Base-by-base conservation (phyloP, 1,284 basidiomycete genomes). In the Flammula alnicola region DNA sequence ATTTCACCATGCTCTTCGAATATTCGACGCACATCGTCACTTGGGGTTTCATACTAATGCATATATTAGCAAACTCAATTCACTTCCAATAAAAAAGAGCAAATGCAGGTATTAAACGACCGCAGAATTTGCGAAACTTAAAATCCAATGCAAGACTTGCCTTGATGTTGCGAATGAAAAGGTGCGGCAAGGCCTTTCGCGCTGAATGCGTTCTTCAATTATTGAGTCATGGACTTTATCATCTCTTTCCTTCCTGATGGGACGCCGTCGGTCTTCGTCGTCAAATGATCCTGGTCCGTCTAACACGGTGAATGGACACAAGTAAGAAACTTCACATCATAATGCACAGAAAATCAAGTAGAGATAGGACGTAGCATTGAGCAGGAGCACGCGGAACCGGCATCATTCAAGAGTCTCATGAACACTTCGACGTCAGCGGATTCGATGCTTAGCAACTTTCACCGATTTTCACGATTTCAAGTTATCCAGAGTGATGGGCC, bases 131-230 rank as follows among this genome's bases (percentile, higher is more conserved):
- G n/a, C 26, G 22, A 30, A 38, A 43, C 49, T 52, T 32, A 51
- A 57, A 56, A 46, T 40, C 51, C 32, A 55, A 54, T 37, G 43
- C 42, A 26, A 30, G 54, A 86, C 86, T 88, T 70, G 91, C 95
- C 83, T 94, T 95, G 63, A 98, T 91, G 68, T 98, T 98, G 62
- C 96, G 88, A 56, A 98, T 94, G 66, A 99, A 99, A 30, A 99
- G 74, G 95, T 98, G 43, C 96, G 83, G 69, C 96, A 97, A 1
- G 95, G 95, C 61, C 92, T 82, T 72, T 97, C 95, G 61, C 90
- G 85, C 66, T 92, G 86, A 57, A 94, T 89, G 54, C 93, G 84
- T 66, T 94, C 88, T 74, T 91, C 89, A 73, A 94, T 94, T 57
- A 93, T 84, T 23, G 84, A 86, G 66, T 91, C 88, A 76, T 88